Evolutionary conservation across 1,284 basidiomycete genomes (phyloP).

Genomic region (Mycena sp.): DNA sequence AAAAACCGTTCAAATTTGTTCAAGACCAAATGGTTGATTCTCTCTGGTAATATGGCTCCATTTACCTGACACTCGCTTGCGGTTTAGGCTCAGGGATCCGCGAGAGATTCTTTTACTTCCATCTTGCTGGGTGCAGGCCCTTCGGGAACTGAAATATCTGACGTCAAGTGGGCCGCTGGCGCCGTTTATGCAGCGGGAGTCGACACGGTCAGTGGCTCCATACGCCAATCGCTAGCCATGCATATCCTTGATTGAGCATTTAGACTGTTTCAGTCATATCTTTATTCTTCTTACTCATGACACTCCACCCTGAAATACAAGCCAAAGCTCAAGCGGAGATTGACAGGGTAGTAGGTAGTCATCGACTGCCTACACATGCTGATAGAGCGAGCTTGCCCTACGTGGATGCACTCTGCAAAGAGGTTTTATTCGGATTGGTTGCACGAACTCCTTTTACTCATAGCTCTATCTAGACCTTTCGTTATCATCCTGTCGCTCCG

Average conservation of each 20-base stretch:
- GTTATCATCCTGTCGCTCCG: conserved; percentile 12
- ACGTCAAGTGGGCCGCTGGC: conserved; percentile 31
- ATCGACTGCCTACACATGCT: conserved; percentile 49
- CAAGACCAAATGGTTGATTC: conserved; percentile 26
- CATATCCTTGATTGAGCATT: neutral
- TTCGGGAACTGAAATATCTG: neutral
- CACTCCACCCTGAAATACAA: conserved; percentile 49
- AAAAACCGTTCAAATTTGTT: conserved; percentile 40
- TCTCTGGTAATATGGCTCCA: too few species aligned
- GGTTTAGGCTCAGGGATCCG: neutral
- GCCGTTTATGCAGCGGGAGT: conserved; percentile 31
- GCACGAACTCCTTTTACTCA: neutral
- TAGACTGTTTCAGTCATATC: conserved; percentile 28
- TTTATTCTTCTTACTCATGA: conserved; percentile 49
- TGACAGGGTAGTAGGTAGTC: conserved; percentile 47
- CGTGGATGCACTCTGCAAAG: conserved; percentile 50
- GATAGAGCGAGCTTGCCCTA: conserved; percentile 51
- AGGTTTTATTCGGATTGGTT: conserved; percentile 32
- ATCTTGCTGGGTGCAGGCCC: conserved; percentile 15
- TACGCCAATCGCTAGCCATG: too few species aligned
- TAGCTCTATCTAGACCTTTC: conserved; percentile 3
- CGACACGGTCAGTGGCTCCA: conserved; percentile 7
- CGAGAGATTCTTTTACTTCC: conserved; percentile 20
- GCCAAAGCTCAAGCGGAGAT: conserved; percentile 51
- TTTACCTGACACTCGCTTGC: neutral